Conservation (phyloP, 176 grass and related monocot species). For the Saccharum officinarum region DNA sequence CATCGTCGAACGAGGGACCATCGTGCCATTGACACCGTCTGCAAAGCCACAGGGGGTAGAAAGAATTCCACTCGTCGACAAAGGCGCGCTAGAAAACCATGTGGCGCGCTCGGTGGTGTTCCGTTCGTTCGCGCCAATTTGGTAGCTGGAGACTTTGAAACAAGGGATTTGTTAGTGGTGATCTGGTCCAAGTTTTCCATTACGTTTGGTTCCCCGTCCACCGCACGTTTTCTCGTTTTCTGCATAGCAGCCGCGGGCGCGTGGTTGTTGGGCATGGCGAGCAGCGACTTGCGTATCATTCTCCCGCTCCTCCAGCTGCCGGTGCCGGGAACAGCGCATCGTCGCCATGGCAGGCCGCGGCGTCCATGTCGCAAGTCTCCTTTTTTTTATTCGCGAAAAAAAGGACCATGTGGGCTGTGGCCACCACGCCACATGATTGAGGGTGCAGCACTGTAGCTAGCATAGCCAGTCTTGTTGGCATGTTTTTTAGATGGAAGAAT, state of each 20-base stretch:
- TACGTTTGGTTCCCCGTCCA: not conserved
- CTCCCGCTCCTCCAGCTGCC: not conserved
- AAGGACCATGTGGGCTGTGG: not conserved
- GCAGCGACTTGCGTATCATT: not conserved
- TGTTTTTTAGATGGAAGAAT: not conserved
- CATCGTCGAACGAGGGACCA: not conserved
- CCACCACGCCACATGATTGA: not conserved
- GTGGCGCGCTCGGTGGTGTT: not conserved
- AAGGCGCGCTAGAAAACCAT: no score
- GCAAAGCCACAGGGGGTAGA: not conserved
- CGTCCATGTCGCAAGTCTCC: not conserved
- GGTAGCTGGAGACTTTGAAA: not conserved
- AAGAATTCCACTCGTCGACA: not conserved
- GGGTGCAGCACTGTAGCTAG: no score
- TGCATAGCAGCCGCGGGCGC: not conserved
- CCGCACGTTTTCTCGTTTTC: not conserved
- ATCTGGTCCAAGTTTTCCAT: not conserved
- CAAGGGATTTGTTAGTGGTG: not conserved
- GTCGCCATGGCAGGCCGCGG: not conserved
- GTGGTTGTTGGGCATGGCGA: not conserved
- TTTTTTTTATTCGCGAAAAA: not conserved
- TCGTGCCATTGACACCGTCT: not conserved
- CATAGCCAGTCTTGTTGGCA: no score
- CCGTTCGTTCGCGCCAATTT: not conserved
- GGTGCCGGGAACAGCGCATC: not conserved